Base-by-base conservation (phyloP, 768 basidiomycete species). In the Lentinus brumalis region DNA sequence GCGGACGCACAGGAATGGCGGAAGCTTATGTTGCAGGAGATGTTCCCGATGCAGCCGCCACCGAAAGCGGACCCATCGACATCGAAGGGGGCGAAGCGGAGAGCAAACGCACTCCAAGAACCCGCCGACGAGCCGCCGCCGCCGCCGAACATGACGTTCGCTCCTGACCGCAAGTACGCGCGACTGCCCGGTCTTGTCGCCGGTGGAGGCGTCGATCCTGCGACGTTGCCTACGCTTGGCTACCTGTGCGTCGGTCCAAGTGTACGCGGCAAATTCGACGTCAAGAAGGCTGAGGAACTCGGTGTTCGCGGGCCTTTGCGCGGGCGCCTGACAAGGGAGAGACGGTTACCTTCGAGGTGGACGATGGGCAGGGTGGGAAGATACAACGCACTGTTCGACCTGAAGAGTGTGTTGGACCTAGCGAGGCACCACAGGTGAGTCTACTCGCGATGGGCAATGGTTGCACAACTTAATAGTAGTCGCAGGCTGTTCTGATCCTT, bases 191-290 rank as follows among this genome's bases (percentile, higher is more conserved):
- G 53, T 46, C 50, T 57, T 9, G 35, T 39, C 47, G 49, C 32
- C 12, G 58, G 50, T 12, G 40, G 56, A 30, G 50, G 11, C 18
- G 35, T 35, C 35, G 35, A 35, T 35, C 35, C 35, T 11, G 21
- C 59, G 4, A 38, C 51, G n/a, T 52, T 53, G 41, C 53, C 62
- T 16, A 65, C 69, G 26, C 53, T 76, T 3, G 69, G 70, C 39
- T 83, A 82, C 57, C 67, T 83, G 18, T 64, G 75, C 21, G 70
- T 80, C 2, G 83, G 81, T 0, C 80, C 83, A 0, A 64, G 65
- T 12, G 70, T 77, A 7, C 72, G 82, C 21, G 86, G 86, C 0
- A 92, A 91, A 72, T 96, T 98, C 69, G 82, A 94, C 61, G 86
- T 73, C 0, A 71, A 76, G 62, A 86, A 83, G 63, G 91, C 94